Conservation (phyloP, 2,329 filamentous ascomycete genomes). For the Fusarium napiforme region DNA sequence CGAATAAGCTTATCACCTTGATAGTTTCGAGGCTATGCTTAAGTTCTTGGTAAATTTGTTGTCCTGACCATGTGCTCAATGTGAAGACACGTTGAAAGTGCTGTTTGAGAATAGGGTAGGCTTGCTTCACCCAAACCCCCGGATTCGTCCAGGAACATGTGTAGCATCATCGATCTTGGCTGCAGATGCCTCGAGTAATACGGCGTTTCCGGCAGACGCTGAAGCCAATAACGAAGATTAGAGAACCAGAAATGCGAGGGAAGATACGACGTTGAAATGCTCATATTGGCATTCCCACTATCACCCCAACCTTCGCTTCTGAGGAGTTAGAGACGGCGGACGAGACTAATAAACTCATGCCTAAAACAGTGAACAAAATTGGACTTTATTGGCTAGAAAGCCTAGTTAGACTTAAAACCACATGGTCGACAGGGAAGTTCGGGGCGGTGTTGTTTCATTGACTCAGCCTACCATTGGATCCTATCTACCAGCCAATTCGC, state of each 20-base stretch:
- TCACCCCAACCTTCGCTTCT: background rate
- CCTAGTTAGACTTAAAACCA: background rate
- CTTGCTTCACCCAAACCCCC: background rate
- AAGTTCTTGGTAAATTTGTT: background rate
- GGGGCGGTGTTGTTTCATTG: background rate
- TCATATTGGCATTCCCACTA: background rate
- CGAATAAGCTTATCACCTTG: background rate
- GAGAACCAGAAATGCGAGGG: background rate
- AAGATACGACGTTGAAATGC: slow-evolving; percentile 1
- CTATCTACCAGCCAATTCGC: background rate
- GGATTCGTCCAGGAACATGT: background rate
- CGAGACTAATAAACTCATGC: background rate
- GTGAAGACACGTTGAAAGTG: background rate
- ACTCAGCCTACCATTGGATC: background rate
- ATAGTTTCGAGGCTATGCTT: background rate
- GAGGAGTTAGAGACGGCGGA: background rate
- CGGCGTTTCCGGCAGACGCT: background rate
- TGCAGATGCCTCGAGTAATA: background rate
- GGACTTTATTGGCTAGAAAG: background rate
- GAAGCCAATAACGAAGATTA: background rate
- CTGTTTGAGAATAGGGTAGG: background rate
- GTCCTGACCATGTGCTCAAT: background rate
- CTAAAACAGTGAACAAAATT: background rate
- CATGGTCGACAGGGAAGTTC: background rate
- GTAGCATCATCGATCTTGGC: background rate